Percentiles rank a stretch among this genome's conserved stretches.
These are phyloP conservation scores for Diaporthe citriasiana DNA, from an alignment of 2,329 filamentous ascomycete genomes.

Conservation along the genomic window DNA sequence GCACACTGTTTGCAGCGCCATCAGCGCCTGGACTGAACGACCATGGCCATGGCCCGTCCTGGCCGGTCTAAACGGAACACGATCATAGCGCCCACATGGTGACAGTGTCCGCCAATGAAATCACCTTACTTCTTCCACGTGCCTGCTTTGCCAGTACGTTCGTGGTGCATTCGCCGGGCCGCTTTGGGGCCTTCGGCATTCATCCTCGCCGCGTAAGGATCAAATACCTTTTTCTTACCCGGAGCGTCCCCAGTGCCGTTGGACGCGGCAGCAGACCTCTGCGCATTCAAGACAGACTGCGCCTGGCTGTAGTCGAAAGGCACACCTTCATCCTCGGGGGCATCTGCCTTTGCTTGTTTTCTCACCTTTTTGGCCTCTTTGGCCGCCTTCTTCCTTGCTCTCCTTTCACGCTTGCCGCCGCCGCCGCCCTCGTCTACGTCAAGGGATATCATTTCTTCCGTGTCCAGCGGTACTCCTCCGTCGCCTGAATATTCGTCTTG, in stretches of 20 bases:
- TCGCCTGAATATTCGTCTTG: conserved; percentile 40
- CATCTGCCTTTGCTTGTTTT: conserved; percentile 42
- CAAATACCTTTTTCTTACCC: conserved; percentile 49
- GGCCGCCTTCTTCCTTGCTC: conserved; percentile 41
- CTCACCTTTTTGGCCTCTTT: conserved; percentile 43
- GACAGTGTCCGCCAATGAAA: neutral
- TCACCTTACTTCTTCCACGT: conserved; percentile 57
- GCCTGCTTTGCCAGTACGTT: conserved; percentile 52
- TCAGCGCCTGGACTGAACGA: neutral
- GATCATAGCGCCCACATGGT: neutral
- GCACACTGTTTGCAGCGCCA: no score
- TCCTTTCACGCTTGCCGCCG: conserved; percentile 43
- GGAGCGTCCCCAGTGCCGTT: conserved; percentile 44
- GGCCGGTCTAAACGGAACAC: neutral
- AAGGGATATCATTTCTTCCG: conserved; percentile 41
- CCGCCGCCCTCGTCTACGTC: conserved; percentile 41
- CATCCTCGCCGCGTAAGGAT: conserved; percentile 51
- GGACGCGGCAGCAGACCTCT: conserved; percentile 42
- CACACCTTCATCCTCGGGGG: conserved; percentile 47
- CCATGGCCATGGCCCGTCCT: neutral
- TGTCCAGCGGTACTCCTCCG: conserved; percentile 37
- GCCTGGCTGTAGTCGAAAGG: conserved; percentile 56
- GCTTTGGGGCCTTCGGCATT: conserved; percentile 50
- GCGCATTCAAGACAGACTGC: conserved; percentile 50
- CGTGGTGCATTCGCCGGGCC: conserved; percentile 51